Evolutionary conservation across 2,329 filamentous ascomycete genomes (phyloP), one percentile per base, ranked within the genome.

Genomic region (Calonectria crousiana): DNA sequence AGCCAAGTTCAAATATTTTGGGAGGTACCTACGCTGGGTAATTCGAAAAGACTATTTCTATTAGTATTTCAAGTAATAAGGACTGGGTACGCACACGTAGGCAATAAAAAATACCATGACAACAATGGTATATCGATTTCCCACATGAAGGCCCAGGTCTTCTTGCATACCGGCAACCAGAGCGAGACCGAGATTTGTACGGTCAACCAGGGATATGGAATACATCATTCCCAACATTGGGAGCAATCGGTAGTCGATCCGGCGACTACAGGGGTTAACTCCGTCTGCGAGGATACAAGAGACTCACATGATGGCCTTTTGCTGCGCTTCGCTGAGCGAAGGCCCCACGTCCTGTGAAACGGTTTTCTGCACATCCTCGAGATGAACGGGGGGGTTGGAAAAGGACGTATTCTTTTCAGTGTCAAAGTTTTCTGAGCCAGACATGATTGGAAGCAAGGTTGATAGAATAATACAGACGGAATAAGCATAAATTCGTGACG

Each of bases 151-250:
- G 1, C 41, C 28, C 2, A 65, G 38, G 28, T 65, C 60, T 34
- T 65, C 60, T 26, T 65, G 60, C 38, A 65, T 44, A 5, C 60
- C 60, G 8, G 60, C 60, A 23, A 65, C 60, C 10, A 65, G 20
- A 32, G 60, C 60, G 1, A 65, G 41, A 9, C 60, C 60, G 4
- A 65, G 41, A 23, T 65, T 65, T 4, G 60, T 47, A 23, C 60
- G 60, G 10, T 65, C 60, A 18, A 65, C 41, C 1, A 65, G 60
- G 3, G 60, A 65, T 16, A 65, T 65, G 18, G 60, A 65, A 49
- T 65, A 65, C 60, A 65, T 65, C 30, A 65, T 14, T 32, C 60
- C 60, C 6, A 65, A 23, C n/a, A 65, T 65, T 28, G 60, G 60
- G 11, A 65, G 41, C 11, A 65, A 28, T n/a, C 60, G 60, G 10